Evolutionary conservation across 169 alveolate species (phyloP).

Genomic region (Plasmodium coatneyi): DNA sequence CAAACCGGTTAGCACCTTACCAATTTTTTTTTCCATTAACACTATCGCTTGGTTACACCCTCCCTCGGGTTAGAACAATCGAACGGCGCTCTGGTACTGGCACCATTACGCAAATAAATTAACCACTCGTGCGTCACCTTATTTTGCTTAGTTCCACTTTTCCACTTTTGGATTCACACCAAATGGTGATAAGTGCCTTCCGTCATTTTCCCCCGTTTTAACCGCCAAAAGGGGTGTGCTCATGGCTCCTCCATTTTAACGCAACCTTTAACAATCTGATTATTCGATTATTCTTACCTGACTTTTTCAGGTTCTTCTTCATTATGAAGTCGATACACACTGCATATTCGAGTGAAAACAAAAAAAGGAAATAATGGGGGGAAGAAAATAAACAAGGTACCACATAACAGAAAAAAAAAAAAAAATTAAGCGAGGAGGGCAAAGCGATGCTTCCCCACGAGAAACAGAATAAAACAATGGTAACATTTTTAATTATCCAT

Average conservation of each 20-base stretch:
- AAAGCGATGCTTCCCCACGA: not conserved
- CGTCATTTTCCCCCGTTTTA: not conserved
- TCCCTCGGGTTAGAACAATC: not conserved
- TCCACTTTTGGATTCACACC: not conserved
- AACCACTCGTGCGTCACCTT: not conserved
- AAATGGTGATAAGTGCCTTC: not conserved
- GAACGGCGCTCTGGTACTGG: not conserved
- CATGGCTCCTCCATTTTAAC: not conserved
- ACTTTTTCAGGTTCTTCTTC: not conserved
- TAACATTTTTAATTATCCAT: not conserved
- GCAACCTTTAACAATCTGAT: not conserved
- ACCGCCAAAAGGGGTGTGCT: not conserved
- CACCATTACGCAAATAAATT: not conserved
- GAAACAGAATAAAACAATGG: not conserved
- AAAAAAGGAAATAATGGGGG: not conserved
- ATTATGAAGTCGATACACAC: not conserved
- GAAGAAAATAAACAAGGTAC: not conserved
- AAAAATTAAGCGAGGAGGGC: not conserved
- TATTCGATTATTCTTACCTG: constrained; percentile 1
- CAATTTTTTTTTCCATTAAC: not conserved
- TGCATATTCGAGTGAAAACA: not conserved
- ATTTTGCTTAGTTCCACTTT: not conserved
- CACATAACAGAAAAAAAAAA: not conserved
- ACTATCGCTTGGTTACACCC: not conserved
- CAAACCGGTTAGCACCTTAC: not conserved